These are phyloP conservation scores for Calycina herbarum DNA, from an alignment of 2,329 filamentous ascomycete species.

Conservation along the genomic window DNA sequence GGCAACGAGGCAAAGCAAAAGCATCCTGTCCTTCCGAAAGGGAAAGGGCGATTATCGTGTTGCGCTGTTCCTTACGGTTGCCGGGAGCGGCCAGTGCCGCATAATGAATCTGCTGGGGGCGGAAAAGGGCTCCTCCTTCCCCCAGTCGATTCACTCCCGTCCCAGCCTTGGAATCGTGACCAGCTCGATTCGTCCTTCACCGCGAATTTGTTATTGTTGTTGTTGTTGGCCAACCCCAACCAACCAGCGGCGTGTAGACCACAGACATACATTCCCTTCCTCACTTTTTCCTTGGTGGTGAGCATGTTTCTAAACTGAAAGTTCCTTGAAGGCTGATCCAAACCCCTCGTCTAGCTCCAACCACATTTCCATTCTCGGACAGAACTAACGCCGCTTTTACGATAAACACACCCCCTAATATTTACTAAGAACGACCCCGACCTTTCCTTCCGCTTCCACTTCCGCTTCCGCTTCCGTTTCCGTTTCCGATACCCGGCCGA, in stretches of 20 bases:
- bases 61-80: neutral
- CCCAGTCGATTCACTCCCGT: neutral
- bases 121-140: neutral
- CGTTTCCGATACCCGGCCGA: no score
- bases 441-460: conserved; percentile 5
- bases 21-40: no score
- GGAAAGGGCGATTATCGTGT: neutral
- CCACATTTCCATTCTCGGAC: neutral
- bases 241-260: neutral
- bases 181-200: neutral
- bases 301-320: neutral
- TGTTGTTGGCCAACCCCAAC: neutral
- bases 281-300: neutral
- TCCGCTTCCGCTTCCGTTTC: neutral
- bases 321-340: conserved; percentile 30
- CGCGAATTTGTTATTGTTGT: neutral
- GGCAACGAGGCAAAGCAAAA: neutral
- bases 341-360: conserved; percentile 30
- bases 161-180: neutral
- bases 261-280: neutral
- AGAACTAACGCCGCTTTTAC: neutral
- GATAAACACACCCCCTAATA: neutral
- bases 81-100: conserved; percentile 1
- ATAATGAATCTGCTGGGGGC: conserved; percentile 1
- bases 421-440: neutral